Evolutionary conservation across 2,329 filamentous ascomycete species (phyloP).

Genomic region (Exophiala xenobiotica): DNA sequence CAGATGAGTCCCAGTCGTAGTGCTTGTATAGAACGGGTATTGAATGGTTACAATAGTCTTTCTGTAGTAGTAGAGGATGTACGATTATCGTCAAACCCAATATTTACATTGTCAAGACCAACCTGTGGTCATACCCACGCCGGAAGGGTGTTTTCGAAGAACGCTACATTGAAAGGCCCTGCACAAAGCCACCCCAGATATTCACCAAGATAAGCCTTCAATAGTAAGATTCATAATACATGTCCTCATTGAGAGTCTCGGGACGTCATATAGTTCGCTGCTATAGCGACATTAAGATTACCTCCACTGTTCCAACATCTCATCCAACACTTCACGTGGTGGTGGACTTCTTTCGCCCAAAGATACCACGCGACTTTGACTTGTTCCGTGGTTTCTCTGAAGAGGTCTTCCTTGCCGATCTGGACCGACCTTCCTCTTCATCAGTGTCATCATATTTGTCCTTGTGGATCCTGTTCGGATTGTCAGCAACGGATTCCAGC

Average conservation of each 20-base stretch:
- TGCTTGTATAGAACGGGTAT: too few relatives aligned
- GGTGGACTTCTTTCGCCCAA: slow-evolving; percentile 22
- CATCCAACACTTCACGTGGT: background rate
- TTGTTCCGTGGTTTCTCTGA: slow-evolving; percentile 23
- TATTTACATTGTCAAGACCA: too few relatives aligned
- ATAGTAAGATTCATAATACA: slow-evolving; percentile 16
- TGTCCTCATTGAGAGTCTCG: slow-evolving; percentile 11
- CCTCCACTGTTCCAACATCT: background rate
- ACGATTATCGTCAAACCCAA: too few relatives aligned
- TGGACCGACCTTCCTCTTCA: slow-evolving; percentile 15
- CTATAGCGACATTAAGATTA: slow-evolving; percentile 6
- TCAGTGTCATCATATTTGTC: slow-evolving; percentile 30
- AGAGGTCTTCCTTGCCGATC: slow-evolving; percentile 14
- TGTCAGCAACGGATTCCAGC: background rate
- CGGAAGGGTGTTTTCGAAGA: background rate
- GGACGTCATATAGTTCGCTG: slow-evolving; percentile 1
- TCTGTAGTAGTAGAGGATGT: too few relatives aligned
- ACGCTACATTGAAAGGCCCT: background rate
- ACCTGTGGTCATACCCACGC: too few relatives aligned
- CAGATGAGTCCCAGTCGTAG: too few relatives aligned
- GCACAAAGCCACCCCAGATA: background rate
- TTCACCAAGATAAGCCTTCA: background rate
- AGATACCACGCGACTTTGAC: slow-evolving; percentile 26
- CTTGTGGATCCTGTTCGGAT: slow-evolving; percentile 28
- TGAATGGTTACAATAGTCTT: too few relatives aligned